Percentiles rank a stretch among this genome's conserved stretches.
These are phyloP conservation scores for Pneumocystis jirovecii DNA, from an alignment of 1,139 yeast species.

Conservation along the genomic window DNA sequence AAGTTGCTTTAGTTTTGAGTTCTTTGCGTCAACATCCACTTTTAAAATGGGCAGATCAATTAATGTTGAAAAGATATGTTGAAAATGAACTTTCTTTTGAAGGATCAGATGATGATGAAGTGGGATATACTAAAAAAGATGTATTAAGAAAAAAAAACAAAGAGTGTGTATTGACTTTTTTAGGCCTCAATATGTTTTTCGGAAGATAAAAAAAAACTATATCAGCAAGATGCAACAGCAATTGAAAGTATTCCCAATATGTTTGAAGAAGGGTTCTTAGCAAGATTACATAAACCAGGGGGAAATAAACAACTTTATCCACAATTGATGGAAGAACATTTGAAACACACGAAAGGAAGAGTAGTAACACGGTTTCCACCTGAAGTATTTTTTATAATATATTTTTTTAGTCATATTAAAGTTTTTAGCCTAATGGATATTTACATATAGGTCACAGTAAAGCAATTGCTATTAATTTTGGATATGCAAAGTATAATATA, in stretches of 20 bases:
- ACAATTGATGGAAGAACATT: constrained; percentile 66
- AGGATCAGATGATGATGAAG: not conserved
- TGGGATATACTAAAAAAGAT: not conserved
- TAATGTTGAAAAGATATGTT: not conserved
- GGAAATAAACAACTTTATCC: constrained; percentile 85
- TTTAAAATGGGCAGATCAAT: not conserved
- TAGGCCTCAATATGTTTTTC: not conserved
- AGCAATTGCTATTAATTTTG: constrained; percentile 93
- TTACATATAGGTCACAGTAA: constrained; percentile 96
- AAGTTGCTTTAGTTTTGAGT: not conserved
- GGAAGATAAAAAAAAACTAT: not conserved
- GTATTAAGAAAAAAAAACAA: not conserved
- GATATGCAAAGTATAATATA: constrained; percentile 41
- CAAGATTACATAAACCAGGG: constrained; percentile 89
- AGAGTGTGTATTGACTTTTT: not conserved
- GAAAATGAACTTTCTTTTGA: not conserved
- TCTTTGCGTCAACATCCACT: not conserved
- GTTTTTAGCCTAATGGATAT: constrained; percentile 61
- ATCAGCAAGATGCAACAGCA: constrained; percentile 18
- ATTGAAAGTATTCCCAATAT: constrained; percentile 43
- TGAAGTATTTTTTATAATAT: constrained; percentile 28
- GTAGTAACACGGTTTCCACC: constrained; percentile 96
- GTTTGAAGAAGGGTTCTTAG: constrained; percentile 92
- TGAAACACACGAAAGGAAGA: constrained; percentile 59
- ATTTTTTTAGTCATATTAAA: not conserved